Evolutionary conservation across 1,284 basidiomycete species (phyloP).

Genomic region (Sanguinoderma infundibulare): DNA sequence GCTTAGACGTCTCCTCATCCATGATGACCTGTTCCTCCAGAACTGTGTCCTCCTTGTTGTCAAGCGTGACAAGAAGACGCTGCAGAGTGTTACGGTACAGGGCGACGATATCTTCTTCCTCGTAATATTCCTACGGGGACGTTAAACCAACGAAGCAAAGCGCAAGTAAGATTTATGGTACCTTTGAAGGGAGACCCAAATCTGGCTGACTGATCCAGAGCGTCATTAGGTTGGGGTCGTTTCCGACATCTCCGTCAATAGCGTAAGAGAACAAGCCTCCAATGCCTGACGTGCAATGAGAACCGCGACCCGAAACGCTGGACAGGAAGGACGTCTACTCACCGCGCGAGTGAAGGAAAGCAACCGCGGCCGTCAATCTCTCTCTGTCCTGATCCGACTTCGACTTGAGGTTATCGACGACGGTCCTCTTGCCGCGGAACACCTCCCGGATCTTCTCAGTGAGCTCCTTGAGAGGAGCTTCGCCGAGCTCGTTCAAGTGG

Average conservation of each 20-base stretch:
- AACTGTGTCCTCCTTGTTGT: constrained; percentile 48
- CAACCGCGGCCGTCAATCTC: constrained; percentile 79
- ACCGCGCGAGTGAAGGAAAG: constrained; percentile 89
- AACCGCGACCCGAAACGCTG: no score
- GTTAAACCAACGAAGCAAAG: not conserved
- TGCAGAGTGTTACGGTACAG: constrained; percentile 78
- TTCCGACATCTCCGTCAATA: constrained; percentile 88
- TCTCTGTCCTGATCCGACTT: constrained; percentile 38
- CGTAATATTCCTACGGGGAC: constrained; percentile 80
- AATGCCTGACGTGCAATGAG: constrained; percentile 55
- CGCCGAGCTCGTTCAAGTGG: constrained; percentile 64
- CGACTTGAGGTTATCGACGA: constrained; percentile 33
- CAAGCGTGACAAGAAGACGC: constrained; percentile 69
- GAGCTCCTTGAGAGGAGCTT: constrained; percentile 62
- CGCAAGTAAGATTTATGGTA: constrained; percentile 29
- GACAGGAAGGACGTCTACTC: constrained; percentile 18
- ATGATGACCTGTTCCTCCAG: constrained; percentile 18
- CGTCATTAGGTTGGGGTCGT: constrained; percentile 88
- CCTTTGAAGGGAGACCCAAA: constrained; percentile 90
- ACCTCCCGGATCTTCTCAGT: constrained; percentile 60
- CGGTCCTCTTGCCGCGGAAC: constrained; percentile 55
- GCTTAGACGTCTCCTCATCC: constrained; percentile 11
- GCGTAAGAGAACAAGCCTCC: constrained; percentile 77
- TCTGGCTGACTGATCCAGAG: constrained; percentile 87
- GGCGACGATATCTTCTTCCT: constrained; percentile 73